Percentiles rank a stretch among this genome's conserved stretches.
phyloP scores from a whole-genome alignment of 768 basidiomycete species.

The Serpula lacrymans region DNA sequence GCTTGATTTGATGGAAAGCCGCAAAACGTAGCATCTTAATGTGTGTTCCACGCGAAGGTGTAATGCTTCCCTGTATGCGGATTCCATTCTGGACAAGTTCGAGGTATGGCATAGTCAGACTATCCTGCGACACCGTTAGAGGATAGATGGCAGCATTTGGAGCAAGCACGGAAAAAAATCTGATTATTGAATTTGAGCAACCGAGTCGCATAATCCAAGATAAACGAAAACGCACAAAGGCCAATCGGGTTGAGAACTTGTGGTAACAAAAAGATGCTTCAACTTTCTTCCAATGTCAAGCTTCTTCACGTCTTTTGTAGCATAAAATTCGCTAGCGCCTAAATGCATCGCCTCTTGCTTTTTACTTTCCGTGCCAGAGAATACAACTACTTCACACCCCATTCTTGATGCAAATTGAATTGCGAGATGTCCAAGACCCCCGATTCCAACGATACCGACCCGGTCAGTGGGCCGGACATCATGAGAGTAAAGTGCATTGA shows the following conservation, averaged over 20 bases:
- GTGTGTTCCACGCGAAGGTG: conserved; percentile 24
- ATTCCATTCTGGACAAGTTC: conserved; percentile 13
- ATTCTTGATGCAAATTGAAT: conserved; percentile 38
- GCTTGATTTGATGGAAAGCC: conserved; percentile 23
- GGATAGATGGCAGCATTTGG: conserved; percentile 21
- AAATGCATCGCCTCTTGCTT: conserved; percentile 27
- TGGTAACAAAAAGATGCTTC: conserved; percentile 29
- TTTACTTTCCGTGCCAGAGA: conserved; percentile 31
- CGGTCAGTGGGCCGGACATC: conserved; percentile 27
- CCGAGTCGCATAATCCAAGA: background rate
- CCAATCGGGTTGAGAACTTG: conserved; percentile 27
- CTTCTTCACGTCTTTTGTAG: conserved; percentile 19
- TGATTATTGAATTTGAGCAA: conserved; percentile 7
- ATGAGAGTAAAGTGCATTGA: conserved; percentile 21
- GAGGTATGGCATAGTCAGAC: conserved; percentile 20
- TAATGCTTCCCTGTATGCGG: conserved; percentile 20
- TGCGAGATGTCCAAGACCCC: conserved; percentile 36
- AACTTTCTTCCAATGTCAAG: conserved; percentile 26
- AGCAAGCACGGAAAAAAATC: conserved; percentile 23
- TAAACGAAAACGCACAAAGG: conserved; percentile 16
- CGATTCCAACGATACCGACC: conserved; percentile 32
- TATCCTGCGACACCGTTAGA: conserved; percentile 18
- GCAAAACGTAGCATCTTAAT: conserved; percentile 33
- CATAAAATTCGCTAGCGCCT: conserved; percentile 35
- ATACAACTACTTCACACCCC: conserved; percentile 35